Base-by-base conservation (phyloP, 1,284 basidiomycete genomes). In the Tilletia horrida region DNA sequence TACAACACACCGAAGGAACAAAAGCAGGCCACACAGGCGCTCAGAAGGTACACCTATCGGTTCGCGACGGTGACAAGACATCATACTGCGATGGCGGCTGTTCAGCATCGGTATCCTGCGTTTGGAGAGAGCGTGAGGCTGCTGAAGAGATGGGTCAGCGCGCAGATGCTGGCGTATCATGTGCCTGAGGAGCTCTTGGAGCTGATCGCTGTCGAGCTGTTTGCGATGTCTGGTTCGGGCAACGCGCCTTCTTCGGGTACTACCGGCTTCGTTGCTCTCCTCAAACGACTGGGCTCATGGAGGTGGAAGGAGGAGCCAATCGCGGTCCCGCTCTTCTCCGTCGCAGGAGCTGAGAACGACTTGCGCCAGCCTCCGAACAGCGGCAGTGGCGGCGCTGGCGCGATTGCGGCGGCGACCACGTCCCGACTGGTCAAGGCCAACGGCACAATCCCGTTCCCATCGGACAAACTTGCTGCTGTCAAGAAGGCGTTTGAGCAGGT, bases 111-210 rank as follows among this genome's bases (percentile, higher is more conserved):
- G 59, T 90, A 88, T 78, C 84, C 88, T 0, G 90, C 92, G 6
- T 96, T 89, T 79, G 85, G 91, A 1, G 88, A 89, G 6, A 93
- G 93, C 0, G 89, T 91, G 23, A 86, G 96, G 31, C 85, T 98
- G 25, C 87, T 91, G 48, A 95, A 97, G 83, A 87, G 96, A 63
- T 99, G 96, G 96, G 84, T 97, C 61, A 87, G 90, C 0, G 85
- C 89, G 1, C 96, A 98, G 82, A 91, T 95, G 90, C 86, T 97
- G 25, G 68, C 75, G 14, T 85, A 91, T 18, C 84, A 86, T 1
- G 89, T 92, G 73, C 85, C 86, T 4, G 86, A 88, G 66, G 92
- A 97, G 81, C 88, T 88, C 0, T 85, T 92, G 57, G 96, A 99
- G 82, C 84, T 98, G 13, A 81, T 98, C 35, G 91, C 90, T 75